Percentiles rank a stretch among this genome's conserved stretches.
Conservation (phyloP, 495 filamentous ascomycete species). For the Podospora conica region DNA sequence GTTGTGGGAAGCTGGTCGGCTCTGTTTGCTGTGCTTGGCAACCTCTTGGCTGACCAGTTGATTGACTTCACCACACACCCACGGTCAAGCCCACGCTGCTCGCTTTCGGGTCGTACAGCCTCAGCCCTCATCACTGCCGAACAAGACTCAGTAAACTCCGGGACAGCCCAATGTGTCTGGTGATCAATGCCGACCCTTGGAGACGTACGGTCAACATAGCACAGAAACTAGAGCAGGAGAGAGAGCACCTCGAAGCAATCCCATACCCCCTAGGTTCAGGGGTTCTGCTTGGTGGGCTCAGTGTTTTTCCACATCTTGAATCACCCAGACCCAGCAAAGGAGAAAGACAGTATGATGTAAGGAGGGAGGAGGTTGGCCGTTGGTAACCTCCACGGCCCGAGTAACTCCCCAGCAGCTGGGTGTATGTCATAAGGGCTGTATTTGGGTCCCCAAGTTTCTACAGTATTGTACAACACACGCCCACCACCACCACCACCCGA, state of each 20-base stretch:
- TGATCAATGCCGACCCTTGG: not conserved
- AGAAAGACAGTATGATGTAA: not conserved
- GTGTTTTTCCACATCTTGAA: not conserved
- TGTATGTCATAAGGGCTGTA: not conserved
- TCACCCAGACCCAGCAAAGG: not conserved
- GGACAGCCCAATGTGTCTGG: not conserved
- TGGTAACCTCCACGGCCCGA: not conserved
- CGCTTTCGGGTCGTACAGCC: not conserved
- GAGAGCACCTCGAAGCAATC: not conserved
- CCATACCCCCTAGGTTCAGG: not conserved
- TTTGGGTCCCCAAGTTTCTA: conserved; percentile 10
- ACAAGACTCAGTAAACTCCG: not conserved
- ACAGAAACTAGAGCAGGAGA: too few relatives aligned
- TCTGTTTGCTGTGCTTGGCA: not conserved
- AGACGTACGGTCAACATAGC: too few relatives aligned
- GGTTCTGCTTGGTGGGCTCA: not conserved
- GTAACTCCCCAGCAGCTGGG: not conserved
- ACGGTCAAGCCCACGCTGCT: not conserved
- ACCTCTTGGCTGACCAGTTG: not conserved
- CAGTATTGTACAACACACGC: conserved; percentile 30
- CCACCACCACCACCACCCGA: conserved; percentile 9
- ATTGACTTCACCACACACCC: not conserved
- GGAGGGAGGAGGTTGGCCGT: not conserved
- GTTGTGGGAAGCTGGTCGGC: not conserved
- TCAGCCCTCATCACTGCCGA: not conserved